Evolutionary conservation across 2,329 filamentous ascomycete species (phyloP), one percentile per base, ranked within the genome.

Genomic region (Phialophora chinensis): DNA sequence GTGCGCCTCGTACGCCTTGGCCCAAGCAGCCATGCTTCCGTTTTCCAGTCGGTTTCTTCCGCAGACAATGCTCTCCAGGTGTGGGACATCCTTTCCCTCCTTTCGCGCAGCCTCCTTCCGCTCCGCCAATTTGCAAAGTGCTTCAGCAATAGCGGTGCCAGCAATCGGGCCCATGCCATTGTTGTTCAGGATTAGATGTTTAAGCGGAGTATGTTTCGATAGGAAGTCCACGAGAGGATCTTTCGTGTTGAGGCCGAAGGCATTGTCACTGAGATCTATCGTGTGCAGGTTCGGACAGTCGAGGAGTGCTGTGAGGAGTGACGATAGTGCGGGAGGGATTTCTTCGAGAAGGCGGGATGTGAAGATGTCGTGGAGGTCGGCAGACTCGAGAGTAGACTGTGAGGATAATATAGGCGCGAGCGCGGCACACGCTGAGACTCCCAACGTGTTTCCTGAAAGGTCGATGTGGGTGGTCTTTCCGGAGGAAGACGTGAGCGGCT

Each of bases 321-420:
- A 89, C 54, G 91, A 91, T 62, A 99, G 87, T 7, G 95, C 94
- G 71, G 90, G 90, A 56, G 95, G 95, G 70, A 99, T 99, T 79
- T 99, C 95, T 79, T 89, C 91, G 69, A 98, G 88, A 54, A 98
- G 87, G 72, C 95, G 92, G 35, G 91, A 92, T 66, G 95, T 99
- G 83, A 98, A 99, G 83, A 99, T 97, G 79, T 99, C 95, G 78
- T 93, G 93, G 65, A 99, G 85, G 81, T 97, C 96, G 76, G 91
- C 93, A 75, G 89, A 83, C 70, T 91, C 87, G 50, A 97, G 84
- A 69, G 84, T 90, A 81, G 92, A 92, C 82, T 98, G 96, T 63
- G 90, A 91, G 69, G 89, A 86, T 64, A 99, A 84, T 60, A 96
- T 89, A 73, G 92, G 88, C 53, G 92, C 93, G 53, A 99, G 87